A percentile compares a stretch with the other conserved stretches of the same genome.
These are phyloP conservation scores for Naganishia vishniacii DNA, from an alignment of 768 basidiomycete genomes.

Conservation along the genomic window DNA sequence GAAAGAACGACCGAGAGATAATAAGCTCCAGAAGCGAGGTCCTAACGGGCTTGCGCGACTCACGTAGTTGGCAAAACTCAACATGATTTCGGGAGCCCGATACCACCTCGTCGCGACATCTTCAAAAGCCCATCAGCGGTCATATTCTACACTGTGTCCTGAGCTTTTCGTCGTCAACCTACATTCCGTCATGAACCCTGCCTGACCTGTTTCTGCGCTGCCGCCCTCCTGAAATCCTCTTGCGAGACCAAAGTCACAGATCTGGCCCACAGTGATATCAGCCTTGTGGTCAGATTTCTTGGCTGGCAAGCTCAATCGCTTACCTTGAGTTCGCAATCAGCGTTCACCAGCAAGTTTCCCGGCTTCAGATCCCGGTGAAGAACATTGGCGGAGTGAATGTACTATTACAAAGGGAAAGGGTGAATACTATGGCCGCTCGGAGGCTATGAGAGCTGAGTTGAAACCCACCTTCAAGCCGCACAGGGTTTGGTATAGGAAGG, in stretches of 20 bases:
- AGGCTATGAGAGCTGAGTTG: too few species aligned
- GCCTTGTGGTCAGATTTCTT: constrained; percentile 60
- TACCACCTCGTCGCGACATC: constrained; percentile 94
- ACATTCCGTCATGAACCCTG: constrained; percentile 98
- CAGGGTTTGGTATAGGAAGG: constrained; percentile 95
- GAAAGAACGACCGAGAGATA: not conserved
- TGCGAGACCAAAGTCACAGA: constrained; percentile 97
- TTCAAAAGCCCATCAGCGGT: not conserved
- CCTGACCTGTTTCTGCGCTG: constrained; percentile 55
- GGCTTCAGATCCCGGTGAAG: constrained; percentile 93
- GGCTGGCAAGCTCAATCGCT: not conserved
- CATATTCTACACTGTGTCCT: not conserved
- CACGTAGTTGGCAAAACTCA: constrained; percentile 60
- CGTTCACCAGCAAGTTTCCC: constrained; percentile 87
- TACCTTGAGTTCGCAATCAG: constrained; percentile 64
- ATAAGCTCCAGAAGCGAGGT: not conserved
- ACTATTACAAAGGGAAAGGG: constrained; percentile 50
- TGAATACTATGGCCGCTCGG: too few species aligned
- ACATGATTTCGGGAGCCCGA: constrained; percentile 96
- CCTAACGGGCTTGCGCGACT: constrained; percentile 42
- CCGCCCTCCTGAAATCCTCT: constrained; percentile 76
- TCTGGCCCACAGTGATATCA: constrained; percentile 52
- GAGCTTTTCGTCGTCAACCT: constrained; percentile 39
- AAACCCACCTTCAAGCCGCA: constrained; percentile 86
- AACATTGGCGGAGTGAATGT: constrained; percentile 97